Percentiles rank a stretch among this genome's conserved stretches.
Conservation (phyloP, 768 basidiomycete genomes). For the Russula vinacea region DNA sequence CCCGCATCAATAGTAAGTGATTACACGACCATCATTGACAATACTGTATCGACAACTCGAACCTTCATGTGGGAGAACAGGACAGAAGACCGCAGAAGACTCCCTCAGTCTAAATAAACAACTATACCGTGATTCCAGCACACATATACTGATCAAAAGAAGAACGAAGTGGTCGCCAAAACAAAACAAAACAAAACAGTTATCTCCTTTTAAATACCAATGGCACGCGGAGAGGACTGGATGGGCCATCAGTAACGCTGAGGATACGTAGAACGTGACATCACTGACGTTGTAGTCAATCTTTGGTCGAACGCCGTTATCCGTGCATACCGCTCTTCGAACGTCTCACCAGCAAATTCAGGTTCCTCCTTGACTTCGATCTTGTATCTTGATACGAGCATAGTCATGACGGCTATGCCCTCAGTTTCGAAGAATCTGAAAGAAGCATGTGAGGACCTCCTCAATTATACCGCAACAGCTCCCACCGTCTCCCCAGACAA, state of each 20-base stretch:
- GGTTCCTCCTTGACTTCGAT: slow-evolving; percentile 49
- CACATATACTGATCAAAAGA: background rate
- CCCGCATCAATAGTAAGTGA: too few relatives aligned
- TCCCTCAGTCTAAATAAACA: background rate
- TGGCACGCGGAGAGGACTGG: slow-evolving; percentile 26
- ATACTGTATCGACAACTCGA: too few relatives aligned
- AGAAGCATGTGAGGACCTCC: background rate
- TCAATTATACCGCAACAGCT: background rate
- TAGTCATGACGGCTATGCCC: slow-evolving; percentile 45
- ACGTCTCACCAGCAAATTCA: slow-evolving; percentile 45
- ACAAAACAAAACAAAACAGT: background rate
- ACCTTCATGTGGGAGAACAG: too few relatives aligned
- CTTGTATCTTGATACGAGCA: slow-evolving; percentile 46
- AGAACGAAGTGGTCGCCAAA: background rate
- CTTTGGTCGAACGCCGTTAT: slow-evolving; percentile 2
- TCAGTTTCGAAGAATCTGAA: slow-evolving; percentile 51
- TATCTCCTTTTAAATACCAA: slow-evolving; percentile 29
- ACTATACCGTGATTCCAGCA: background rate
- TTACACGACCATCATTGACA: too few relatives aligned
- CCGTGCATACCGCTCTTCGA: slow-evolving; percentile 42
- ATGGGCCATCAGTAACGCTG: too few relatives aligned
- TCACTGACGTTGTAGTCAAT: slow-evolving; percentile 17
- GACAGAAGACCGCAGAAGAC: background rate
- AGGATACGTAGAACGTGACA: too few relatives aligned
- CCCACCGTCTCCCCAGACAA: slow-evolving; percentile 30